Evolutionary conservation across 805 yeast species (phyloP), one percentile per base, ranked within the genome.

Genomic region (Candida gorgasii): DNA sequence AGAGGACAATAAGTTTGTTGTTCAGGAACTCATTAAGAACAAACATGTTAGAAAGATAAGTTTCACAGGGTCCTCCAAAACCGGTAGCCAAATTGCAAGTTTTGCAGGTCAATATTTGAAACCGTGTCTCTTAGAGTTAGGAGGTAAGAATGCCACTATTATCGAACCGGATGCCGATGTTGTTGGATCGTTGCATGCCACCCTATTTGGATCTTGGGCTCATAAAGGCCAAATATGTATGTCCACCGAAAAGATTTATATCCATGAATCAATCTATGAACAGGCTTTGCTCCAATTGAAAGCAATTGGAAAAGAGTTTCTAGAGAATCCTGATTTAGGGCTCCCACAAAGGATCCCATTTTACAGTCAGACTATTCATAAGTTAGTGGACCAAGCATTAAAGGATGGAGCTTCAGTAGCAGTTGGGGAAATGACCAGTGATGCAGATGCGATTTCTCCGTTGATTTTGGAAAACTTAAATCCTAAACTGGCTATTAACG

Each of bases 141-240:
- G 78, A 1, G 78, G 78, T 5, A 73, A 73, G 47, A 72, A 73
- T 47, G 55, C 55, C 28, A 40, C 65, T 1, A 53, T 73, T 8
- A 54, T 74, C 2, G 58, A 54, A 12, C 36, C 53, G 4, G 72
- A 65, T 39, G 65, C 63, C 0, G 63, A 69, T 44, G 43, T 74
- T 20, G 51, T 41, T 1, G 48, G 44, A 28, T 73, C 77, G 1
- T 51, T 65, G 2, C 45, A 49, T 1, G 40, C 41, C 12, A 52
- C 58, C 19, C 31, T 69, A 7, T 59, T 63, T 62, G 54, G 65
- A 18, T 52, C 67, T 8, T 71, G 73, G 74, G 52, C 61, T 37
- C 72, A 74, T 48, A 67, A 63, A 47, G 79, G 78, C 9, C 78
- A 74, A 43, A 63, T 74, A 16, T 75, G 79, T 50, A 74, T 73